Evolutionary conservation across 306 rosid genomes (phyloP).

Genomic region (Elaeagnus macrophylla): DNA sequence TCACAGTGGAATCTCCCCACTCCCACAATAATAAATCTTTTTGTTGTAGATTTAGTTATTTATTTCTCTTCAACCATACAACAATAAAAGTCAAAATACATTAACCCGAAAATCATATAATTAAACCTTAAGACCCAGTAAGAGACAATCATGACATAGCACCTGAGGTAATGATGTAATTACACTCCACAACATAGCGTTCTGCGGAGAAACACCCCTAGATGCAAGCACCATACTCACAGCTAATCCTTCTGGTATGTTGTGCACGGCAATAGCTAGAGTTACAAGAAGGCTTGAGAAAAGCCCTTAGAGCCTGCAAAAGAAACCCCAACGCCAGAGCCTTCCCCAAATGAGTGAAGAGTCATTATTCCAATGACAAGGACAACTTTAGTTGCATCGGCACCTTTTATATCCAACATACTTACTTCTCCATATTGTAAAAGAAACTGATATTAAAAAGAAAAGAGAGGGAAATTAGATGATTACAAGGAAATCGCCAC

Average conservation of each 20-base stretch:
- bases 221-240: constrained; percentile 98
- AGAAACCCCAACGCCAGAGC: constrained; percentile 98
- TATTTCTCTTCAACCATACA: no score
- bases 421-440: constrained; percentile 95
- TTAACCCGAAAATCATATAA: no score
- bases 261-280: constrained; percentile 96
- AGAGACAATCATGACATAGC: constrained; percentile 4
- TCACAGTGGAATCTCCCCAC: no score
- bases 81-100: no score
- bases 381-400: constrained; percentile 90
- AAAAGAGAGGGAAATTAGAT: no score
- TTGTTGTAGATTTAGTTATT: no score
- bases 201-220: constrained; percentile 96
- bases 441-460: constrained; percentile 52
- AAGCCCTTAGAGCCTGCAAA: constrained; percentile 97
- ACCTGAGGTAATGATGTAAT: constrained; percentile 99
- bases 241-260: constrained; percentile 98
- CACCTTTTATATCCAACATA: constrained; percentile 97
- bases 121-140: neutral
- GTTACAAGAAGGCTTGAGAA: constrained; percentile 91
- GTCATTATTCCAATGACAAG: constrained; percentile 98
- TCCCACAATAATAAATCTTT: no score
- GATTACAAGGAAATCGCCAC: no score
- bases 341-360: constrained; percentile 98
- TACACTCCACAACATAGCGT: constrained; percentile 96